Percentiles rank a stretch among this genome's conserved stretches.
Evolutionary conservation across 1,284 basidiomycete genomes (phyloP).

Genomic region (Naganishia cerealis): DNA sequence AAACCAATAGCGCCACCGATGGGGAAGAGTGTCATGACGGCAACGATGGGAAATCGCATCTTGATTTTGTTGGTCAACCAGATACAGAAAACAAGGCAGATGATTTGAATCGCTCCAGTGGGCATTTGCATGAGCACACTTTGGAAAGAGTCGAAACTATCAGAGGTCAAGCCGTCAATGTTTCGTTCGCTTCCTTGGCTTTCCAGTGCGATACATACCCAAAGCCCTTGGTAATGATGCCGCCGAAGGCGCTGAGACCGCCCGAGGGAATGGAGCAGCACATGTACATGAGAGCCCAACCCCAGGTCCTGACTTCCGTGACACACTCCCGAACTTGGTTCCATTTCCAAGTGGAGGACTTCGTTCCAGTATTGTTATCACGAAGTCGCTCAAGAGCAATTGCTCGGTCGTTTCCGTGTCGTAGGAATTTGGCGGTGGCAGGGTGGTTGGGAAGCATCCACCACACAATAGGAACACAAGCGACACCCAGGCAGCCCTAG

Average conservation of each 20-base stretch:
- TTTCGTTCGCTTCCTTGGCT: neutral
- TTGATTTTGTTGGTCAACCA: conserved; percentile 58
- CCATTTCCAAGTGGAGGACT: conserved; percentile 50
- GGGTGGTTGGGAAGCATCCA: conserved; percentile 52
- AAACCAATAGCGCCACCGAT: conserved; percentile 48
- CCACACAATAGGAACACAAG: conserved; percentile 57
- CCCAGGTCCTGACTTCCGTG: conserved; percentile 50
- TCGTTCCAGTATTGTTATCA: conserved; percentile 53
- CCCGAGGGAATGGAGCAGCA: conserved; percentile 48
- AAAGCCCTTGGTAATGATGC: conserved; percentile 48
- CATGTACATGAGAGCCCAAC: conserved; percentile 47
- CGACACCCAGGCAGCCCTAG: conserved; percentile 45
- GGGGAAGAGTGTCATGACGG: conserved; percentile 40
- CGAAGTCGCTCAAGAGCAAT: conserved; percentile 52
- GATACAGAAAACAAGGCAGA: conserved; percentile 55
- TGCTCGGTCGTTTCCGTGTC: conserved; percentile 47
- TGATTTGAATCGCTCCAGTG: conserved; percentile 58
- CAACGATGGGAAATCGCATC: conserved; percentile 60
- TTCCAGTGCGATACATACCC: conserved; percentile 50
- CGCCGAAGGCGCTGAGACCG: conserved; percentile 52
- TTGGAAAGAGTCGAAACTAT: neutral
- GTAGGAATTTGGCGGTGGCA: conserved; percentile 49
- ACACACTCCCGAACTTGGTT: conserved; percentile 50
- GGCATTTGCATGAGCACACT: conserved; percentile 48
- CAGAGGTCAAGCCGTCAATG: too few relatives aligned